A percentile compares a stretch with the other conserved stretches of the same genome.
These are phyloP conservation scores for Stereocaulon alpinum DNA, from an alignment of 495 filamentous ascomycete species.

Conservation along the genomic window DNA sequence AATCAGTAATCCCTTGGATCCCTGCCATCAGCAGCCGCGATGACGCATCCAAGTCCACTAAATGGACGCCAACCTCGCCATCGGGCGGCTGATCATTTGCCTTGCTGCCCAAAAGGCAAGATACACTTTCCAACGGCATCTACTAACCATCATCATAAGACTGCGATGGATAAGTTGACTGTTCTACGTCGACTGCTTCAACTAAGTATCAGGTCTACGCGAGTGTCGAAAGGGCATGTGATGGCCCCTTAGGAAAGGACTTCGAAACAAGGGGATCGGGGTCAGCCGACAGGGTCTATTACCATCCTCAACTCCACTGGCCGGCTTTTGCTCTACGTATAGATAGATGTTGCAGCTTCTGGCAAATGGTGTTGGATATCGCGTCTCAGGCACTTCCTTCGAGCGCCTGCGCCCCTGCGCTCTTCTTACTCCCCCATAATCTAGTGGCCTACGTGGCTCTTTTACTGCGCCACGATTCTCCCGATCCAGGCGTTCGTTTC, in stretches of 20 bases:
- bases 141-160: too few relatives aligned
- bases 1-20: neutral
- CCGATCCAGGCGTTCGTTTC: neutral
- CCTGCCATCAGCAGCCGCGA: neutral
- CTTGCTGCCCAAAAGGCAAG: neutral
- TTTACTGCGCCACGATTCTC: constrained; percentile 7
- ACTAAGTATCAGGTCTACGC: neutral
- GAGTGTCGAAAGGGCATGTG: neutral
- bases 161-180: too few relatives aligned
- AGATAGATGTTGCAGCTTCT: neutral
- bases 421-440: neutral
- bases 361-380: neutral
- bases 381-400: constrained; percentile 9
- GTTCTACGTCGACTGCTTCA: constrained; percentile 2
- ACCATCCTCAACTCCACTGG: neutral
- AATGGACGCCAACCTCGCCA: neutral
- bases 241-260: neutral
- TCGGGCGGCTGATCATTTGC: constrained; percentile 7
- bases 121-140: too few relatives aligned
- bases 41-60: constrained; percentile 4
- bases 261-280: too few relatives aligned
- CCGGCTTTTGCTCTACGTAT: neutral
- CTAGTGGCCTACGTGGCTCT: neutral
- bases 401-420: neutral
- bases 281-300: too few relatives aligned